phyloP scores from a whole-genome alignment of 164 flowering plant genomes.

The Umbilicus rupestris region DNA sequence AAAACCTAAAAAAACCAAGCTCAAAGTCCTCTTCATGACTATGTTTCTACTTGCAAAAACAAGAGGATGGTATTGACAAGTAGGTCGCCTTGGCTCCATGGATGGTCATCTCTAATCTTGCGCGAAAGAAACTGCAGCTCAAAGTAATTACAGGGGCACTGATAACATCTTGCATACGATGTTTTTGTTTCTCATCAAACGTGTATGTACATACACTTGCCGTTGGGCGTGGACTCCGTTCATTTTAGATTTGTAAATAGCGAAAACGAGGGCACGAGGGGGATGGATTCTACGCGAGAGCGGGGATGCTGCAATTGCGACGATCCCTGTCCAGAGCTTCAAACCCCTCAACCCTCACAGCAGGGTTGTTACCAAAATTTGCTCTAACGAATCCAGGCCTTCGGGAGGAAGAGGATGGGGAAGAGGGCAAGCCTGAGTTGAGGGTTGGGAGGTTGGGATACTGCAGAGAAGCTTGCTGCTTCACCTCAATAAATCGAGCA shows the following conservation, averaged over 20 bases:
- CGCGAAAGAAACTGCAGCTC: background rate
- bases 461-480: conserved; percentile 17
- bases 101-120: too few species aligned
- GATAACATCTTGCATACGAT: background rate
- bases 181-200: background rate
- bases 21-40: background rate
- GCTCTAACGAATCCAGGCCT: conserved; percentile 37
- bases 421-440: conserved; percentile 16
- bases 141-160: background rate
- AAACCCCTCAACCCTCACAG: conserved; percentile 63
- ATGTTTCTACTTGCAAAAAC: background rate
- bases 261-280: background rate
- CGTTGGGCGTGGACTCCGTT: too few species aligned
- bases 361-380: conserved; percentile 58
- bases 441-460: conserved; percentile 14
- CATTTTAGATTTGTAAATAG: background rate
- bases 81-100: too few species aligned
- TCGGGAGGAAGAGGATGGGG: conserved; percentile 33
- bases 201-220: too few species aligned
- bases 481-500: conserved; percentile 46
- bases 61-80: too few species aligned
- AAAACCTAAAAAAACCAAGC: background rate
- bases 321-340: conserved; percentile 62
- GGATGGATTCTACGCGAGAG: conserved; percentile 31
- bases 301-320: conserved; percentile 50